A percentile compares a stretch with the other conserved stretches of the same genome.
These are phyloP conservation scores for Fraxinus angustifolia DNA, from an alignment of 305 asterid genomes.

Conservation along the genomic window DNA sequence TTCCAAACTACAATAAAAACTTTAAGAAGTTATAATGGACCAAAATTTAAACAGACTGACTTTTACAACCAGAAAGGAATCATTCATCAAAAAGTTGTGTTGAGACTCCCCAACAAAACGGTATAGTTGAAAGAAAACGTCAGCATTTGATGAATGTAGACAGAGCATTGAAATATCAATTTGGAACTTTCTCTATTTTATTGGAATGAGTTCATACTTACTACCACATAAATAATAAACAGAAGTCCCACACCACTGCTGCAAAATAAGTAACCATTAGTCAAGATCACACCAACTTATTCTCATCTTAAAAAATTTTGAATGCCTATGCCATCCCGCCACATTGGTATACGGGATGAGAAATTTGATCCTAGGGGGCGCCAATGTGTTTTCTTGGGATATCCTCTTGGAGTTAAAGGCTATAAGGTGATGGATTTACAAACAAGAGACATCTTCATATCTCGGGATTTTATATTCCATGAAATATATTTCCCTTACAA, in stretches of 20 bases:
- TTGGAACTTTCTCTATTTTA: neutral
- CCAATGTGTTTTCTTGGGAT: too few species aligned
- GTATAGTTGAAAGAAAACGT: neutral
- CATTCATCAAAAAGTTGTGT: neutral
- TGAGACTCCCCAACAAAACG: neutral
- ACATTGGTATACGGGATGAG: neutral
- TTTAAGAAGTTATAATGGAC: neutral
- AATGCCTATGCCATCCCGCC: neutral
- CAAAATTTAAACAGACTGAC: too few species aligned
- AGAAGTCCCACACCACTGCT: neutral
- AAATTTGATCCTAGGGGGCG: too few species aligned
- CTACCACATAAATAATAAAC: neutral
- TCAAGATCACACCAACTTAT: neutral
- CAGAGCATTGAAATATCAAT: neutral
- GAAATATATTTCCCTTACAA: too few species aligned
- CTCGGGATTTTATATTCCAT: too few species aligned
- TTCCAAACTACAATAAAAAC: too few species aligned
- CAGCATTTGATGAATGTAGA: neutral
- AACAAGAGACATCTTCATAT: too few species aligned
- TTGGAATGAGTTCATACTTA: neutral
- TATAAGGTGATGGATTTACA: too few species aligned
- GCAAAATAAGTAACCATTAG: neutral
- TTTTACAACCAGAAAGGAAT: too few species aligned
- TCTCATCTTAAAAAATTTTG: neutral
- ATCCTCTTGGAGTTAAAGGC: too few species aligned